Percentiles rank a stretch among this genome's conserved stretches.
Conservation (phyloP, 2,329 filamentous ascomycete species). For the Neurospora crassa region DNA sequence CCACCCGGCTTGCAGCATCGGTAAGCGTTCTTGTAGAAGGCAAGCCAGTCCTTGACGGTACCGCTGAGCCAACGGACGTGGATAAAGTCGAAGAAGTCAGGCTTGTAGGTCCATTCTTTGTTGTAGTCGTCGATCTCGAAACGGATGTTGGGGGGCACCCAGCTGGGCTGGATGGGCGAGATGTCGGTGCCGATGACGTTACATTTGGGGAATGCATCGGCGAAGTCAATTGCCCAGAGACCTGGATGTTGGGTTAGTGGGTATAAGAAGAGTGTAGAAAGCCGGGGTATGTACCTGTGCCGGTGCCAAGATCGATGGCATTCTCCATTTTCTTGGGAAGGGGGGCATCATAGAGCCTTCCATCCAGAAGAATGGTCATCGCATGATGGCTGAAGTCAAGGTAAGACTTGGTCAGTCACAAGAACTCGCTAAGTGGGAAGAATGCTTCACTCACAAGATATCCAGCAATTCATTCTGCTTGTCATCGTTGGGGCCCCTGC, state of each 20-base stretch:
- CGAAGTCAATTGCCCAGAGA: conserved; percentile 29
- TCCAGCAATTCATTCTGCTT: conserved; percentile 10
- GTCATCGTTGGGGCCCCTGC: conserved; percentile 12
- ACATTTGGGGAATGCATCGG: conserved; percentile 32
- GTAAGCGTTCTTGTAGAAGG: conserved; percentile 37
- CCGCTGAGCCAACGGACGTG: conserved; percentile 46
- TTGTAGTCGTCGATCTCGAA: conserved; percentile 55
- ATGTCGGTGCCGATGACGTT: conserved; percentile 44
- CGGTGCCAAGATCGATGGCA: conserved; percentile 14
- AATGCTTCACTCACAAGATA: conserved; percentile 4
- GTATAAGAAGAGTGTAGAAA: not conserved
- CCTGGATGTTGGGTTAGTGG: not conserved
- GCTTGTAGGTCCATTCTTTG: conserved; percentile 35
- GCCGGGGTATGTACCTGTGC: conserved; percentile 8
- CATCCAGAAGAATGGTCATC: conserved; percentile 9
- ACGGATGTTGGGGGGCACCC: conserved; percentile 43
- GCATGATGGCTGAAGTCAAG: conserved; percentile 8
- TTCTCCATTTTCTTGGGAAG: not conserved
- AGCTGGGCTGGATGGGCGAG: conserved; percentile 45
- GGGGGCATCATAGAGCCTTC: conserved; percentile 10
- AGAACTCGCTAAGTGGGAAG: not conserved
- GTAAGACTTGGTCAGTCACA: not conserved
- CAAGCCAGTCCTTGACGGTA: conserved; percentile 41
- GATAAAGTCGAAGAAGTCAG: conserved; percentile 43
- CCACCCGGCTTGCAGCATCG: conserved; percentile 45